Percentiles rank a stretch among this genome's conserved stretches.
phyloP scores from a whole-genome alignment of 441 rosid genomes.

The Omphalea diandra region DNA sequence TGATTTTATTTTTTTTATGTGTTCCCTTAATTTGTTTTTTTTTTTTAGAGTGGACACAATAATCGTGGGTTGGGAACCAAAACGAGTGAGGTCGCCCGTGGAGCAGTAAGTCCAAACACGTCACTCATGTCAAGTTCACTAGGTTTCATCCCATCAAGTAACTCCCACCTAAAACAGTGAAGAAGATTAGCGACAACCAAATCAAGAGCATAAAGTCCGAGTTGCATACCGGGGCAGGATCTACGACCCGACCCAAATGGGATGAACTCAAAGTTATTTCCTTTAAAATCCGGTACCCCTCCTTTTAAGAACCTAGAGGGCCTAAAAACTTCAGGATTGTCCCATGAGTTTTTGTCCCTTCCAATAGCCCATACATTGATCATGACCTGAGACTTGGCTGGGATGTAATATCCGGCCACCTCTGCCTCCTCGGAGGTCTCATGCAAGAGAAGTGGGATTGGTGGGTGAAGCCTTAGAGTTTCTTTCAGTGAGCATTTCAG shows the following conservation, averaged over 20 bases:
- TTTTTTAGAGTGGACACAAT: slow-evolving; percentile 39
- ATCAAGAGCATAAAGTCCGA: slow-evolving; percentile 82
- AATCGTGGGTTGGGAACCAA: slow-evolving; percentile 67
- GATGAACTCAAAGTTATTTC: slow-evolving; percentile 79
- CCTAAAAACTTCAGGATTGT: slow-evolving; percentile 62
- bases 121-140: slow-evolving; percentile 82
- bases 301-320: slow-evolving; percentile 72
- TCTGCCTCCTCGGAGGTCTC: slow-evolving; percentile 74
- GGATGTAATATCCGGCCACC: slow-evolving; percentile 66
- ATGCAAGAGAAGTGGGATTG: slow-evolving; percentile 92
- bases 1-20: no score
- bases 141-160: slow-evolving; percentile 93
- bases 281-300: slow-evolving; percentile 72
- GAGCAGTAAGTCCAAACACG: slow-evolving; percentile 88
- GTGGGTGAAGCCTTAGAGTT: slow-evolving; percentile 88
- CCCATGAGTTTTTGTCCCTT: slow-evolving; percentile 69
- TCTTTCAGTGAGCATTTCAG: slow-evolving; percentile 73
- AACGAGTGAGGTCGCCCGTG: slow-evolving; percentile 74
- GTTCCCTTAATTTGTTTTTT: no score
- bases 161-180: slow-evolving; percentile 84
- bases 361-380: slow-evolving; percentile 85
- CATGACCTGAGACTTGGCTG: slow-evolving; percentile 75
- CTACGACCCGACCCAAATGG: slow-evolving; percentile 98
- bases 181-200: slow-evolving; percentile 72
- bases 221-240: slow-evolving; percentile 97